Base-by-base conservation (phyloP, 257 asterid genomes). In the Solanum lignicaule region DNA sequence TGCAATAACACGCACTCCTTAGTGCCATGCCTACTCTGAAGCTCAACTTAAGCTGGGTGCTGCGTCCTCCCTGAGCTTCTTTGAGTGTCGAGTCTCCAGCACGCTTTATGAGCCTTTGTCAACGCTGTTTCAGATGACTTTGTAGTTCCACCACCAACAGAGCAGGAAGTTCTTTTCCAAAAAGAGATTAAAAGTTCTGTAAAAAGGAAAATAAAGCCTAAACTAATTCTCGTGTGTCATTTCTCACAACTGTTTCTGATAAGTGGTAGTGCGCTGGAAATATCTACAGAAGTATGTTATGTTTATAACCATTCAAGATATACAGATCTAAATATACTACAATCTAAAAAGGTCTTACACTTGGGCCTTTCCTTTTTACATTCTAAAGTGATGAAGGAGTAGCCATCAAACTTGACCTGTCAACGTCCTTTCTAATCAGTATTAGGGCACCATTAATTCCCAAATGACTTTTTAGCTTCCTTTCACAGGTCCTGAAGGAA, bases 401-500 rank as follows among this genome's bases (percentile, higher is more conserved):
- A 82, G 43, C 21, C 69, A 20, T 82, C 71, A 82, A 82, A 82
- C 71, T 31, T 82, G 71, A 48, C 35, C 35, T 23, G 69, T 48
- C 25, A 31, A 48, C 6, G 2, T 82, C 31, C 21, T 82, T 76
- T 48, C 55, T 31, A 31, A 18, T 82, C 43, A 48, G 69, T 82
- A 48, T 82, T 46, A 23, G 86, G 69, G 12, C 86, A 82, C 43
- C 39, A 31, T 48, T 48, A 82, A 38, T 87, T 86, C 84, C 86
- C 60, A 39, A 86, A 86, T 88, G 69, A 73, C 83, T 46, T 75
- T 85, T 48, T 87, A 85, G 55, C 87, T 74, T 86, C 74, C 38
- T 83, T 38, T 89, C 88, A 66, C 88, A 97, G 99, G 99, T 97
- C 92, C 92, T 97, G 74, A 97, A 94, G 93, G 99, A 95, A 89